Conservation (phyloP, 2,329 filamentous ascomycete genomes). For the Dryadomyces sulphureus region DNA sequence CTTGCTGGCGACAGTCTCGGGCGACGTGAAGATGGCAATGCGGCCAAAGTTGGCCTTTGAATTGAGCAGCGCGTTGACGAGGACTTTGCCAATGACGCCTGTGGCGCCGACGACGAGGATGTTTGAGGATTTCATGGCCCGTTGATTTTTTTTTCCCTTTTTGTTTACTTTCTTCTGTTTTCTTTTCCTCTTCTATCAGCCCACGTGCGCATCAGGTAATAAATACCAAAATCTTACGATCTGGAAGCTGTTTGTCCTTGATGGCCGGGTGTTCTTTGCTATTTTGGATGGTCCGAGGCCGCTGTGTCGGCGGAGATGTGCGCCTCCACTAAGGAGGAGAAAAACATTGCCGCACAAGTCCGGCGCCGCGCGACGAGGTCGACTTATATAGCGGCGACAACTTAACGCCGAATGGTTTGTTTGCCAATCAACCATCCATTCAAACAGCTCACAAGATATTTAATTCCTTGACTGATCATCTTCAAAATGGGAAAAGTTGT, state of each 20-base stretch:
- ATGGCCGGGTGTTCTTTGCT: not conserved
- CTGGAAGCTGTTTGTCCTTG: too few species aligned
- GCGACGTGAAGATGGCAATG: conserved; percentile 33
- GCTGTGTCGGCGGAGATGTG: not conserved
- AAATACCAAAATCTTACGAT: not conserved
- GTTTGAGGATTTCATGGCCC: not conserved
- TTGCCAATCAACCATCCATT: too few species aligned
- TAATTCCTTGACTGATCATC: too few species aligned
- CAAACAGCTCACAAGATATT: too few species aligned
- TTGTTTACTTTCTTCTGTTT: too few species aligned
- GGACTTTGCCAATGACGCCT: conserved; percentile 20
- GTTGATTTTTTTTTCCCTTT: too few species aligned
- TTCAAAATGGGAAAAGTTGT: conserved; percentile 8
- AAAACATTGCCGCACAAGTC: not conserved
- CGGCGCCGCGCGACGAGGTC: not conserved
- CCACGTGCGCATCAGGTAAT: too few species aligned
- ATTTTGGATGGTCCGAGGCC: too few species aligned
- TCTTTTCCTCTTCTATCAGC: too few species aligned
- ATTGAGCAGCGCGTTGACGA: conserved; percentile 17
- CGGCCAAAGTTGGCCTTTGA: conserved; percentile 18
- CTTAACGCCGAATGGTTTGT: too few species aligned
- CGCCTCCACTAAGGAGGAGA: not conserved
- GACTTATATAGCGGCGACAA: too few species aligned
- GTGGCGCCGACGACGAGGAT: conserved; percentile 20
- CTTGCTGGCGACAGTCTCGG: conserved; percentile 3